Conservation (phyloP, 2,329 filamentous ascomycete species). For the Epichloe gansuensis region DNA sequence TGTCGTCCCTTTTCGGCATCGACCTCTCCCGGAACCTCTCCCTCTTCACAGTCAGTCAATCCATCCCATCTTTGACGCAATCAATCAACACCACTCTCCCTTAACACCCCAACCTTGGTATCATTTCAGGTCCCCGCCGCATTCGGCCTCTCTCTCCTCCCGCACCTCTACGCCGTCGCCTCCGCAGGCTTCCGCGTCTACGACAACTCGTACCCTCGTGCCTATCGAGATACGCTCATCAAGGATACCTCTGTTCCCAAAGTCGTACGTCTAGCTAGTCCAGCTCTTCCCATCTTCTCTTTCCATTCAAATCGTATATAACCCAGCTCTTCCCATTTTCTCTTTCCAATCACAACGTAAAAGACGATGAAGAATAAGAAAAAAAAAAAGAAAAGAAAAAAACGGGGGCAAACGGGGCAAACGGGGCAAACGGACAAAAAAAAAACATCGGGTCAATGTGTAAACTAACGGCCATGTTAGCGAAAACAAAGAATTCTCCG, state of each 20-base stretch:
- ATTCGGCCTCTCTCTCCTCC: conserved; percentile 3
- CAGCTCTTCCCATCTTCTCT: no score
- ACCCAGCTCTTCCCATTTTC: no score
- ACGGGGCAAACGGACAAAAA: no score
- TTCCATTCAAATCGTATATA: no score
- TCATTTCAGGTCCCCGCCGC: conserved; percentile 23
- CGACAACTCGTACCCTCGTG: conserved; percentile 27
- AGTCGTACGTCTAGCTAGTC: conserved; percentile 10
- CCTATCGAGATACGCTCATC: conserved; percentile 17
- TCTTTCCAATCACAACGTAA: no score
- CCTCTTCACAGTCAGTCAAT: conserved; percentile 6
- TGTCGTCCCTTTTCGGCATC: not conserved
- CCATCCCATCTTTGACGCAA: not conserved
- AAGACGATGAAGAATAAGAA: no score
- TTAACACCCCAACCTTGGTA: not conserved
- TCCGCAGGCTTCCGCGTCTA: conserved; percentile 16
- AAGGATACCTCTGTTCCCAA: conserved; percentile 20
- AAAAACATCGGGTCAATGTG: no score
- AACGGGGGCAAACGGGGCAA: not conserved
- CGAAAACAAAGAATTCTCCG: conserved; percentile 42
- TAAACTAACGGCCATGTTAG: conserved; percentile 12
- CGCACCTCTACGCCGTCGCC: conserved; percentile 4
- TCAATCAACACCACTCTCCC: no score
- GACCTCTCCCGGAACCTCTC: conserved; percentile 5
- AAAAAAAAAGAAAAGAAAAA: not conserved